A percentile compares a stretch with the other conserved stretches of the same genome.
phyloP scores from a whole-genome alignment of 1,139 yeast genomes.

The Blastobotrys persicus region DNA sequence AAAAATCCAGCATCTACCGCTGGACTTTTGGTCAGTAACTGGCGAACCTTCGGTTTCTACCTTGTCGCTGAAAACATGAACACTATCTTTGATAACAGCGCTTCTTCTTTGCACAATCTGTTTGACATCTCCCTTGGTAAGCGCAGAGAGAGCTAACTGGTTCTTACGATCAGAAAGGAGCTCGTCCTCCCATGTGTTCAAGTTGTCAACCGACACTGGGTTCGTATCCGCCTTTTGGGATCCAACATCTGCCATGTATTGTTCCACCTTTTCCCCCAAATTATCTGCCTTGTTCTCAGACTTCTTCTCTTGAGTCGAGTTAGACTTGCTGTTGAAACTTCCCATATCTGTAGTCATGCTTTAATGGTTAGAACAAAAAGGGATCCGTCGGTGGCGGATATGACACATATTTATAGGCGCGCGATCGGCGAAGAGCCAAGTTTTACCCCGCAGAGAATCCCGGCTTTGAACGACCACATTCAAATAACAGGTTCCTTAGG shows the following conservation, averaged over 20 bases:
- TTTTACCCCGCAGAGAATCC: background rate
- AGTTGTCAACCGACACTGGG: slow-evolving; percentile 41
- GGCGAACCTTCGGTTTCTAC: slow-evolving; percentile 69
- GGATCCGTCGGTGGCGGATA: background rate
- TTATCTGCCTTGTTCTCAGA: slow-evolving; percentile 18
- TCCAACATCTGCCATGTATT: slow-evolving; percentile 22
- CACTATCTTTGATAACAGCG: slow-evolving; percentile 41
- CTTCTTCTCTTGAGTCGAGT: slow-evolving; percentile 6
- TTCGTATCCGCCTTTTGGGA: slow-evolving; percentile 23
- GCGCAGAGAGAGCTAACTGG: slow-evolving; percentile 56
- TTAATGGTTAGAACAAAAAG: background rate
- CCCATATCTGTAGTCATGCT: slow-evolving; percentile 12
- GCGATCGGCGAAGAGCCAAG: background rate
- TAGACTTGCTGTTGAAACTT: slow-evolving; percentile 9
- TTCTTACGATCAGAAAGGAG: slow-evolving; percentile 54
- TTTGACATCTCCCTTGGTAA: slow-evolving; percentile 51
- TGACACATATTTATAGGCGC: background rate
- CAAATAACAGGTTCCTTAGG: no score
- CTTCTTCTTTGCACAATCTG: slow-evolving; percentile 44
- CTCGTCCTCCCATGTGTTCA: slow-evolving; percentile 52
- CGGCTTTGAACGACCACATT: no score
- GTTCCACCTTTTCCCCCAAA: slow-evolving; percentile 19
- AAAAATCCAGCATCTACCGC: slow-evolving; percentile 87
- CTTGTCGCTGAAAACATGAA: slow-evolving; percentile 54
- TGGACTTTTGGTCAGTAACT: slow-evolving; percentile 65